Percentiles rank a stretch among this genome's conserved stretches.
Evolutionary conservation across 768 basidiomycete species (phyloP).

Genomic region (Kwoniella bestiolae): DNA sequence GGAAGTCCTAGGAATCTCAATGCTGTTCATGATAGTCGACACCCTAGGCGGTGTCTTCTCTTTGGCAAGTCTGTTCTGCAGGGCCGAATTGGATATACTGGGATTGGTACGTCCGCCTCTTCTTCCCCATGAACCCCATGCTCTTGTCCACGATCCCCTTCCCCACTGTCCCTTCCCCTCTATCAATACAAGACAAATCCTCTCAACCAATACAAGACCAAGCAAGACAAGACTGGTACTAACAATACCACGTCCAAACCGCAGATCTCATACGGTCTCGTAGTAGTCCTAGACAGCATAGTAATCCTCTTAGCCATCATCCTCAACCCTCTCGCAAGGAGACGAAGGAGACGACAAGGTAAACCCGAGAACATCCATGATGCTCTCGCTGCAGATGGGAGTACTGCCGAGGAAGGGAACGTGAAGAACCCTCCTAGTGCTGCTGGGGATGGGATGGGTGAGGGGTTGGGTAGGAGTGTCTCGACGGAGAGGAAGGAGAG

Average conservation of each 20-base stretch:
- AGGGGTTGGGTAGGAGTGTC: constrained; percentile 9
- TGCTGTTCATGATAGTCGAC: constrained; percentile 72
- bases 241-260: background rate
- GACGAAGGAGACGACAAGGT: constrained; percentile 32
- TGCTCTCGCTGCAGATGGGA: background rate
- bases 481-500: constrained; percentile 2
- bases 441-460: constrained; percentile 20
- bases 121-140: too few species aligned
- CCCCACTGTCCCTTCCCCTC: too few species aligned
- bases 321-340: constrained; percentile 65
- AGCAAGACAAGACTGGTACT: too few species aligned
- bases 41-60: constrained; percentile 73
- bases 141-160: too few species aligned
- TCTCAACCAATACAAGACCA: too few species aligned
- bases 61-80: constrained; percentile 71
- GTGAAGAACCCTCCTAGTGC: constrained; percentile 2
- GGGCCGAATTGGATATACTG: constrained; percentile 66
- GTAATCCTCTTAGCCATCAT: constrained; percentile 68
- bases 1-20: constrained; percentile 66
- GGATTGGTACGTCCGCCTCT: constrained; percentile 61
- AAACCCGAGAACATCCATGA: constrained; percentile 11
- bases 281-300: constrained; percentile 67
- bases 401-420: background rate
- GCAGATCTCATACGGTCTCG: constrained; percentile 64
- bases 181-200: too few species aligned